Evolutionary conservation across 2,329 filamentous ascomycete genomes (phyloP).

Genomic region (Pyricularia sp.): DNA sequence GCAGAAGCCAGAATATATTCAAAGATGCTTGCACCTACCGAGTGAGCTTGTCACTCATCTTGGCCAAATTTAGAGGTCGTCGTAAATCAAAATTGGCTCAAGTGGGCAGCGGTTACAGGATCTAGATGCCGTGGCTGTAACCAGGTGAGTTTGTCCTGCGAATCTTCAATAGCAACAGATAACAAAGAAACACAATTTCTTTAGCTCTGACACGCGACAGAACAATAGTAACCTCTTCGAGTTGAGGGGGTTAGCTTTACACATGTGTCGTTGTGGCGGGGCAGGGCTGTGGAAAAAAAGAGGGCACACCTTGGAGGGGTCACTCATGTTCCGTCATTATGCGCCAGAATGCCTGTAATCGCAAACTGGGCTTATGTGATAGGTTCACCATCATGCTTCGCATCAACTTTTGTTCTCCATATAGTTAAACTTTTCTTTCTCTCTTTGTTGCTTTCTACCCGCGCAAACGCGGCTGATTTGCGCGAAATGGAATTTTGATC

Average conservation of each 20-base stretch:
- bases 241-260: neutral
- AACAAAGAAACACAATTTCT: neutral
- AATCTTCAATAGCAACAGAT: neutral
- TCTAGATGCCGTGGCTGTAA: neutral
- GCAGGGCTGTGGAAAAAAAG: conserved; percentile 7
- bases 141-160: neutral
- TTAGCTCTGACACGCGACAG: neutral
- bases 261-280: conserved; percentile 9
- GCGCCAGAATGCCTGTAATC: conserved; percentile 10
- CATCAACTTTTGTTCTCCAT: neutral
- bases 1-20: conserved; percentile 8
- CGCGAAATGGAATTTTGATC: neutral
- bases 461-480: neutral
- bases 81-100: neutral
- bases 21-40: conserved; percentile 13
- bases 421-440: neutral
- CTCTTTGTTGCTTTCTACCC: neutral
- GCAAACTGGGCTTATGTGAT: conserved; percentile 13
- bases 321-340: neutral
- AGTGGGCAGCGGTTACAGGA: neutral
- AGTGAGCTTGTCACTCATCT: conserved; percentile 77
- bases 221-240: neutral
- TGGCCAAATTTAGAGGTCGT: conserved; percentile 16
- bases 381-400: conserved; percentile 7
- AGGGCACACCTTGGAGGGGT: neutral